A percentile compares a stretch with the other conserved stretches of the same genome.
phyloP scores from a whole-genome alignment of 495 filamentous ascomycete species.

The Chaetomium cochliodes region DNA sequence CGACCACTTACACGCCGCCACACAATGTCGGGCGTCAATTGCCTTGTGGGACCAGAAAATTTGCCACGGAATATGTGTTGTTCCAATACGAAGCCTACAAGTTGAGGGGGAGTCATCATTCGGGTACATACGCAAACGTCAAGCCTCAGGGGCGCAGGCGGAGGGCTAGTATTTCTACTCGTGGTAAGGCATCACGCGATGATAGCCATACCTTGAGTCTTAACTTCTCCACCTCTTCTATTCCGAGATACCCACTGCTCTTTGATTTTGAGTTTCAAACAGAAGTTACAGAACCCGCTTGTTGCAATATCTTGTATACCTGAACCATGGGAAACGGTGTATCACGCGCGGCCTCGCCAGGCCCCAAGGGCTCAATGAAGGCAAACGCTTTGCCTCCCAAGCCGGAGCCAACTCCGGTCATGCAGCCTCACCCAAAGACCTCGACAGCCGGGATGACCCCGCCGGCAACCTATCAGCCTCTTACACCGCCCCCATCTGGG shows the following conservation, averaged over 20 bases:
- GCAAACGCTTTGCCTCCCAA: neutral
- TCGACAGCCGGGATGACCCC: neutral
- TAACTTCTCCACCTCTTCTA: neutral
- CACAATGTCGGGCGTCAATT: constrained; percentile 12
- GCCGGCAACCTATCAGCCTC: neutral
- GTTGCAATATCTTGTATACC: neutral
- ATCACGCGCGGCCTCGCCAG: neutral
- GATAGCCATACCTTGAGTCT: neutral
- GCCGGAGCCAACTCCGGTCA: neutral
- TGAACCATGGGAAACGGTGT: neutral
- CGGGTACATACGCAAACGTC: neutral
- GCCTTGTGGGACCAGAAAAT: neutral
- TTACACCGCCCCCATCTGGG: constrained; percentile 4
- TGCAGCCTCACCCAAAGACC: neutral
- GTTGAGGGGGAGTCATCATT: neutral
- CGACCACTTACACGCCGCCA: constrained; percentile 17
- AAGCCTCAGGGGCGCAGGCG: neutral
- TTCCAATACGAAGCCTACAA: constrained; percentile 13
- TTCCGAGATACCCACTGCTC: too few relatives aligned
- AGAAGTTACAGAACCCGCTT: neutral
- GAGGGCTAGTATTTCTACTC: neutral
- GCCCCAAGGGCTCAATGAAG: neutral
- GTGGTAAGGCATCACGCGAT: neutral
- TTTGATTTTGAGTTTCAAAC: neutral
- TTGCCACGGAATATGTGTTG: neutral